Evolutionary conservation across 1,284 basidiomycete genomes (phyloP).

Genomic region (Taiwanofungus camphoratus): DNA sequence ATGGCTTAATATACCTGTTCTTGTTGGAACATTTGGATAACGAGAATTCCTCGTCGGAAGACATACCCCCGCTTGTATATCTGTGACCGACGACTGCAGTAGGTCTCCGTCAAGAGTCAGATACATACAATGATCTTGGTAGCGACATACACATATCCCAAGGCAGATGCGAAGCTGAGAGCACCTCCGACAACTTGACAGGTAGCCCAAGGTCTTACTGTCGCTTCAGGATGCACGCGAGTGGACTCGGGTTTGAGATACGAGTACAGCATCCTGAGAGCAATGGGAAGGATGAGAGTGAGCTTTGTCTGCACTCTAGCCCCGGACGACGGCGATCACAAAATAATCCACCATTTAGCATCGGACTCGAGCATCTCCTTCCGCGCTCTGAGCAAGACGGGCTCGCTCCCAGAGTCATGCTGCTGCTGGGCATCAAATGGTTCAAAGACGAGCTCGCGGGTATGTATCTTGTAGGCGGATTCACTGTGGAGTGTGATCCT

Average conservation of each 20-base stretch:
- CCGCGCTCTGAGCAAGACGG: constrained; percentile 64
- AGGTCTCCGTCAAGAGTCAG: not conserved
- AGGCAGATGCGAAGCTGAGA: constrained; percentile 65
- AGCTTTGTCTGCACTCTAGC: no score
- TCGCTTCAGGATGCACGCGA: constrained; percentile 74
- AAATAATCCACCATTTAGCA: constrained; percentile 48
- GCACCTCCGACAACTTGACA: constrained; percentile 73
- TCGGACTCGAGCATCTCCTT: constrained; percentile 60
- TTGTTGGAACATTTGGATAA: constrained; percentile 79
- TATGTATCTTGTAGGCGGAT: constrained; percentile 62
- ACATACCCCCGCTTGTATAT: constrained; percentile 74
- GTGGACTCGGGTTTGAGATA: constrained; percentile 75
- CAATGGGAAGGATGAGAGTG: not conserved
- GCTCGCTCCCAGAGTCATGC: constrained; percentile 53
- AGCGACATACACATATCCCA: constrained; percentile 59
- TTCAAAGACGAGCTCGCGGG: constrained; percentile 69
- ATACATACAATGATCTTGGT: not conserved
- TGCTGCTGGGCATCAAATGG: constrained; percentile 60
- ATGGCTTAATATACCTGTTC: constrained; percentile 51
- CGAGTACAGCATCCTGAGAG: constrained; percentile 61
- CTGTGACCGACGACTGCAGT: constrained; percentile 55
- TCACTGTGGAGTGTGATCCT: constrained; percentile 73
- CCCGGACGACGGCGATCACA: no score
- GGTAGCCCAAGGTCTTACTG: constrained; percentile 75
- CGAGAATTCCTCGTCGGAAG: constrained; percentile 59